A percentile compares a stretch with the other conserved stretches of the same genome.
These are phyloP conservation scores for Chrysanthemum seticuspe DNA, from an alignment of 129 eudicot species.

Conservation along the genomic window DNA sequence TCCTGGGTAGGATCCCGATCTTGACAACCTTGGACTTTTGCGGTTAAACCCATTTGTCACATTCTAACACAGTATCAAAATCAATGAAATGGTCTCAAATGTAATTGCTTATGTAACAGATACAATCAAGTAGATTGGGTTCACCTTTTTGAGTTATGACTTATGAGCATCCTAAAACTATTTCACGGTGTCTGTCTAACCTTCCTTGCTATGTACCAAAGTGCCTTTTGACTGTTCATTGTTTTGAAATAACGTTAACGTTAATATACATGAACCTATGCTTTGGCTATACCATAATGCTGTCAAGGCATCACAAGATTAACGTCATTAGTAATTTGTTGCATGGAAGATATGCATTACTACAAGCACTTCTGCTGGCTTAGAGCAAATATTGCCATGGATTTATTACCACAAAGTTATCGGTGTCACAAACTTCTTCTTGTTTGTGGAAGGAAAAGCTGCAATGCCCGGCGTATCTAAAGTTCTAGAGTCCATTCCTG, in stretches of 20 bases:
- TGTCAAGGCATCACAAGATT: constrained; percentile 2
- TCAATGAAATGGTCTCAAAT: no score
- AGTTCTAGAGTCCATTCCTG: constrained; percentile 51
- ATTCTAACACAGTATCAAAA: no score
- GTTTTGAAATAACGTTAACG: no score
- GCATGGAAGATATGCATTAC: constrained; percentile 50
- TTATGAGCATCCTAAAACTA: not conserved
- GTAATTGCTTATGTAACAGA: not conserved
- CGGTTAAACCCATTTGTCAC: no score
- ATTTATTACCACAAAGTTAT: constrained; percentile 52
- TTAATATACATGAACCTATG: no score
- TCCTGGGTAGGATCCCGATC: no score
- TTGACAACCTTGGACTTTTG: no score
- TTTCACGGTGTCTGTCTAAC: not conserved
- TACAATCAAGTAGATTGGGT: not conserved
- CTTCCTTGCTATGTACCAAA: no score
- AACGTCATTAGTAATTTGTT: not conserved
- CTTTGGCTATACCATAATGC: not conserved
- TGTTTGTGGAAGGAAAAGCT: constrained; percentile 69
- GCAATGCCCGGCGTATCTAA: constrained; percentile 45
- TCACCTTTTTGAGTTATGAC: not conserved
- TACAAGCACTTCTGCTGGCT: constrained; percentile 59
- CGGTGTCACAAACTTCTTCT: constrained; percentile 48
- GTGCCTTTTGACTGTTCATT: no score
- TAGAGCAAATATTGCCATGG: constrained; percentile 65